Evolutionary conservation across 106 monocot species (phyloP), one percentile per base, ranked within the genome.

Genomic region (Posidonia australis): DNA sequence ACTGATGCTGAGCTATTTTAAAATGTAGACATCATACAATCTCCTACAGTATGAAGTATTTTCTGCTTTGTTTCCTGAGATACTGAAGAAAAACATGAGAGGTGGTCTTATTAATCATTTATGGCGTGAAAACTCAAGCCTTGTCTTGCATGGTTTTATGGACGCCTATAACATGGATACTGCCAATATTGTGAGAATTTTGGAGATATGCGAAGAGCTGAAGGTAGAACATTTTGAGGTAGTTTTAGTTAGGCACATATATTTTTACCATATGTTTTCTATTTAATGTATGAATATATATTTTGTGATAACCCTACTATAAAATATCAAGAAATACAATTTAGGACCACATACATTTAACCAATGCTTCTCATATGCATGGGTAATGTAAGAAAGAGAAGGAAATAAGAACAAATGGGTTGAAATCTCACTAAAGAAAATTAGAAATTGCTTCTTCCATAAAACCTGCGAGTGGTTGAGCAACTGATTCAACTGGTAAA

Each of bases 11-110:
- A 58, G 5, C 42, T 42, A 44, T 44, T 44, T 28, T 45, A 46
- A 24, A 55, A 72, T 58, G 53, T 87, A 98, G 96, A 85, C 87
- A 54, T 74, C 85, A 3, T 98, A 91, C 65, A 87, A 85, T 60
- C 82, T 91, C 17, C 76, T 98, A 20, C 90, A 91, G 66, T 66
- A 72, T 76, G 91, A 98, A 77, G 79, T 98, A 30, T 65, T 62
- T 66, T 87, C 84, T 41, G 23, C 58, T 58, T 54, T 85, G 1
- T 85, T 98, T 66, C 87, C 96, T 65, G 31, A 54, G 24, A 53
- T 91, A 14, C 21, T 98, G 18, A 82, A 77, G 62, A 85, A 98
- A 71, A 48, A 82, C 44, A 51, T 64, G 54, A 82, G 78, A 58
- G 55, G 20, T 55, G 66, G 19, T 69, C 60, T 85, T 21, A 62